Percentiles rank a stretch among this genome's conserved stretches.
Evolutionary conservation across 2,329 filamentous ascomycete species (phyloP).

Genomic region (Aspergillaceae sp.): DNA sequence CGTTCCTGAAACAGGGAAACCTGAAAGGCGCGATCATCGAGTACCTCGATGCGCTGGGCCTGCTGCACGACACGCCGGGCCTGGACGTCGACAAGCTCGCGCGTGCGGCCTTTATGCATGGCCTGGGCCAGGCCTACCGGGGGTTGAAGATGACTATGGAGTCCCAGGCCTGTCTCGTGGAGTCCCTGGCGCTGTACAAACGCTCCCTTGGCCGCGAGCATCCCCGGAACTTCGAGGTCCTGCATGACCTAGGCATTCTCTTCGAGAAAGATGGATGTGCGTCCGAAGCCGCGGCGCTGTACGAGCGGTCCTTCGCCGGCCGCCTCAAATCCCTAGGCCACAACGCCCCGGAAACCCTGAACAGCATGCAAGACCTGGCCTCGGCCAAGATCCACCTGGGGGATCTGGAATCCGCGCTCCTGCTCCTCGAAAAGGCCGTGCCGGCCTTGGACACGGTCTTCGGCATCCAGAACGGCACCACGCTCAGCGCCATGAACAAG

Average conservation of each 20-base stretch:
- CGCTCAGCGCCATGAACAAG: conserved; percentile 22
- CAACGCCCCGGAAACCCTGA: conserved; percentile 23
- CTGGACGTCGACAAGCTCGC: conserved; percentile 17
- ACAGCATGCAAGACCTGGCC: conserved; percentile 23
- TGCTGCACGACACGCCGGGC: conserved; percentile 14
- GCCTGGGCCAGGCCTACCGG: conserved; percentile 18
- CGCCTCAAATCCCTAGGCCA: conserved; percentile 20
- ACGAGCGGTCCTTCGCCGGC: conserved; percentile 23
- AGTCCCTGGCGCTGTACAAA: conserved; percentile 20
- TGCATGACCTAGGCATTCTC: conserved; percentile 21
- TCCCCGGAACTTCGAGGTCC: conserved; percentile 18
- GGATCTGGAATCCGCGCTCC: conserved; percentile 19
- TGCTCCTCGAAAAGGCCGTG: conserved; percentile 21
- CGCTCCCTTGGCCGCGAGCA: conserved; percentile 21
- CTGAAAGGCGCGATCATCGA: conserved; percentile 14
- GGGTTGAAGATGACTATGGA: conserved; percentile 16
- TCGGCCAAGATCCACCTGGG: conserved; percentile 18
- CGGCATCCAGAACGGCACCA: conserved; percentile 20
- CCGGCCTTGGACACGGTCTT: conserved; percentile 23
- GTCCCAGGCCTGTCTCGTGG: conserved; percentile 20
- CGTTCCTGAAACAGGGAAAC: conserved; percentile 15
- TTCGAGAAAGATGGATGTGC: conserved; percentile 22
- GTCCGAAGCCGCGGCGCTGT: conserved; percentile 22
- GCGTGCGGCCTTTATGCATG: conserved; percentile 18
- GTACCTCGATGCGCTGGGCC: conserved; percentile 16